Evolutionary conservation across 2,329 filamentous ascomycete genomes (phyloP), one percentile per base, ranked within the genome.

Genomic region (Lecanosticta acicola): DNA sequence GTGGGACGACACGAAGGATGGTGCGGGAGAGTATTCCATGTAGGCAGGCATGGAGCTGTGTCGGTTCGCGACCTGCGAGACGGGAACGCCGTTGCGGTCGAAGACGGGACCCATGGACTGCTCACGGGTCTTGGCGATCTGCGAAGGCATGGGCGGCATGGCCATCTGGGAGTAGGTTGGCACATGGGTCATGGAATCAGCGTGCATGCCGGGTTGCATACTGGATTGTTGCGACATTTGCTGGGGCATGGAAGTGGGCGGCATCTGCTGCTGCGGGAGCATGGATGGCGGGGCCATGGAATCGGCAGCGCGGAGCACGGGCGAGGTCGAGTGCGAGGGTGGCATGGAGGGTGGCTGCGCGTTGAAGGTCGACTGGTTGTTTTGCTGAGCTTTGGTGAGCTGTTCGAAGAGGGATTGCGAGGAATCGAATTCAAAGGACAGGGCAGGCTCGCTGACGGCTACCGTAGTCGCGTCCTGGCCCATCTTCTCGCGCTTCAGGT

Each of bases 401-500:
- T 98, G 93, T 77, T 98, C 93, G 68, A 95, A 98, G 50, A 98
- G 84, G 58, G 93, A 97, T 72, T 98, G 93, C 26, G 93, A 97
- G 18, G 93, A 96, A 73, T 98, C 93, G 72, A 96, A 98, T 71
- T 98, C 89, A 74, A 98, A 98, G 1, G 93, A 98, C 61, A 97
- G 75, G 41, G 93, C 93, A 29, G 93, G 93, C 74, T 98, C 93
- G 78, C 85, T 94, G 66, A 97, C 89, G 44, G 93, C 93, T 60
- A 95, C 83, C 13, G 93, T 98, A 41, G 90, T 98, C 46, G 93
- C 88, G 72, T 98, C 93, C 71, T 98, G 93, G 57, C 86, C 85
- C 91, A 97, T 97, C 80, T 98, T 98, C 74, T 98, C 93, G 64
- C 93, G 83, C 82, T 98, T 98, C 65, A 98, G 73, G 66, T 98